Base-by-base conservation (phyloP, 495 filamentous ascomycete genomes). In the Trichoderma asperelloides region DNA sequence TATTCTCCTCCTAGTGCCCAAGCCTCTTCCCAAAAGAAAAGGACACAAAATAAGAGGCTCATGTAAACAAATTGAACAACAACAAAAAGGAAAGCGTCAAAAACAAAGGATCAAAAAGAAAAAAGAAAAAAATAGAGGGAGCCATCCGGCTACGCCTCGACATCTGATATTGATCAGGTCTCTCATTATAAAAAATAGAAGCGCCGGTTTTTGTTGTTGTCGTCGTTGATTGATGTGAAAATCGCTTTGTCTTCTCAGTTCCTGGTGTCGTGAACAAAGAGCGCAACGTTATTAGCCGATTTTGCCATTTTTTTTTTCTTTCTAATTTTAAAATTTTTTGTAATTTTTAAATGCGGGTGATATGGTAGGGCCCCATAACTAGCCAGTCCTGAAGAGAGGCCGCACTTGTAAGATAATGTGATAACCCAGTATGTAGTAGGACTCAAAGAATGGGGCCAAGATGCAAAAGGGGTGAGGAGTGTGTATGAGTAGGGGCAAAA, bases 351-450 rank as follows among this genome's bases (percentile, higher is more conserved):
- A 25, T 57, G 49, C 49, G 49, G 23, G 21, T 23, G 43, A 57
- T 21, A 57, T 12, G 11, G 23, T 60, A 21, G 8, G n/a, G 9
- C 55, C 49, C 49, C 49, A 57, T 57, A 45, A 49, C 43, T 49
- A 65, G 39, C 64, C 64, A n/a, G 64, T 65, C 27, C 64, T 65
- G 64, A 45, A 65, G 64, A 64, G 62, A 43, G 62, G 55, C 55
- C 55, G 55, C 55, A 60, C 28, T 60, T 28, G 55, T 60, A 60
- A 60, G 55, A 60, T 60, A 60, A 60, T 60, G 55, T 60, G 55
- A 28, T 60, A 60, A 23, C 55, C 55, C 28, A 60, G 23, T 23
- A 60, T 60, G 55, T 15, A 51, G 23, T 28, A 16, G 55, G 43
- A 47, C 43, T 37, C 15, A 11, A 33, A 65, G 41, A 41, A 65